phyloP scores from a whole-genome alignment of 768 basidiomycete species.

The Boletellus sp. region DNA sequence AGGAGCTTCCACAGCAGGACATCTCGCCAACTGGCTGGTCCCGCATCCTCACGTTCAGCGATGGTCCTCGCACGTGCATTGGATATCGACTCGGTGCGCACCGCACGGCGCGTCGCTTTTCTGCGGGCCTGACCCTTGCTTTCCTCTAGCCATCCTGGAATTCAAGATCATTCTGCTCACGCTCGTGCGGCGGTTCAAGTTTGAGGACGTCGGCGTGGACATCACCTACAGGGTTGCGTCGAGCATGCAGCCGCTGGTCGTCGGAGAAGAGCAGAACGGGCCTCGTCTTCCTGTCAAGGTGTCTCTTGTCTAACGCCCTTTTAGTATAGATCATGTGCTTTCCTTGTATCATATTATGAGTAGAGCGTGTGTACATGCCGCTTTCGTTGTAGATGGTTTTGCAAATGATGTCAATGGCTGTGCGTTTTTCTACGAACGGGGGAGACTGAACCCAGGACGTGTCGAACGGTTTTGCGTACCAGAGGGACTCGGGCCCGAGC shows the following conservation, averaged over 20 bases:
- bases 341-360: too few relatives aligned
- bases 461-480: too few relatives aligned
- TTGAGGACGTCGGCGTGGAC: not conserved
- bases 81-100: constrained; percentile 2
- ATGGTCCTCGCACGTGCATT: constrained; percentile 7
- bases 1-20: constrained; percentile 1
- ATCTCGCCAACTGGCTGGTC: constrained; percentile 6
- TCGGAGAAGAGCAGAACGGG: constrained; percentile 2
- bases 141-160: constrained; percentile 1
- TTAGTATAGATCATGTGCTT: too few relatives aligned
- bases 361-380: too few relatives aligned
- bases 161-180: constrained; percentile 6
- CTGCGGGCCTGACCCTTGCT: too few relatives aligned
- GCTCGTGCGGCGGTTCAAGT: not conserved
- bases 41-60: constrained; percentile 3
- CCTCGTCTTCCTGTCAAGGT: constrained; percentile 2
- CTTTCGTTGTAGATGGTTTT: not conserved
- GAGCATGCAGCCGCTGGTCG: constrained; percentile 8
- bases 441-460: too few relatives aligned
- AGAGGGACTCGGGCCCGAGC: too few relatives aligned
- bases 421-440: too few relatives aligned
- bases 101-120: too few relatives aligned
- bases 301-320: not conserved
- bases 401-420: too few relatives aligned
- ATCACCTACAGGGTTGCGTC: constrained; percentile 1